A percentile compares a stretch with the other conserved stretches of the same genome.
Evolutionary conservation across 176 grass and related monocot genomes (phyloP).

Genomic region (Avena eriantha): DNA sequence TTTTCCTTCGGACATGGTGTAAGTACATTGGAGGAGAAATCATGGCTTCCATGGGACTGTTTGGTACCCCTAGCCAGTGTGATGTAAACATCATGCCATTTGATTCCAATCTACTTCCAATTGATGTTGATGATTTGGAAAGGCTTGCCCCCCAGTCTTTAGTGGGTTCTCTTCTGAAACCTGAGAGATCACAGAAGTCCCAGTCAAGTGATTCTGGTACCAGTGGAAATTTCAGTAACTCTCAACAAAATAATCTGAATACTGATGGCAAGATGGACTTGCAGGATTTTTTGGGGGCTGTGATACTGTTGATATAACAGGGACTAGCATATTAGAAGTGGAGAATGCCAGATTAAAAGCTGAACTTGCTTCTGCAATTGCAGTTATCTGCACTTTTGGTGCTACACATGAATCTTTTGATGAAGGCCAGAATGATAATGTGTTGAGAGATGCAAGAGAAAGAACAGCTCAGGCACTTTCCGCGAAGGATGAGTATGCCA

Average conservation of each 20-base stretch:
- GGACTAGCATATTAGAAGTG: constrained; percentile 91
- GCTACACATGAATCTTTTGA: constrained; percentile 70
- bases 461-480: constrained; percentile 78
- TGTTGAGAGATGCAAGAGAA: constrained; percentile 64
- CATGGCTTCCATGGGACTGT: constrained; percentile 84
- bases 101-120: constrained; percentile 75
- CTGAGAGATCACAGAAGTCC: constrained; percentile 62
- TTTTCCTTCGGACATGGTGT: constrained; percentile 78
- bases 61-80: constrained; percentile 85
- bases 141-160: constrained; percentile 72
- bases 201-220: constrained; percentile 45
- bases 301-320: constrained; percentile 77
- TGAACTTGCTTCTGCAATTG: constrained; percentile 94
- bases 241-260: constrained; percentile 53
- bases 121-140: constrained; percentile 87
- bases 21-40: constrained; percentile 82
- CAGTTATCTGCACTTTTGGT: constrained; percentile 62
- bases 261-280: constrained; percentile 69
- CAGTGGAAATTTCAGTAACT: constrained; percentile 51
- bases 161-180: constrained; percentile 57
- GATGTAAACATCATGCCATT: constrained; percentile 80
- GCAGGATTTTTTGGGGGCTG: constrained; percentile 62
- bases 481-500: constrained; percentile 81
- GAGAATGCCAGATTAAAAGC: constrained; percentile 94
- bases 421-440: constrained; percentile 64